A percentile compares a stretch with the other conserved stretches of the same genome.
Evolutionary conservation across 2,329 filamentous ascomycete species (phyloP).

Genomic region (Pseudogymnoascus sp.): DNA sequence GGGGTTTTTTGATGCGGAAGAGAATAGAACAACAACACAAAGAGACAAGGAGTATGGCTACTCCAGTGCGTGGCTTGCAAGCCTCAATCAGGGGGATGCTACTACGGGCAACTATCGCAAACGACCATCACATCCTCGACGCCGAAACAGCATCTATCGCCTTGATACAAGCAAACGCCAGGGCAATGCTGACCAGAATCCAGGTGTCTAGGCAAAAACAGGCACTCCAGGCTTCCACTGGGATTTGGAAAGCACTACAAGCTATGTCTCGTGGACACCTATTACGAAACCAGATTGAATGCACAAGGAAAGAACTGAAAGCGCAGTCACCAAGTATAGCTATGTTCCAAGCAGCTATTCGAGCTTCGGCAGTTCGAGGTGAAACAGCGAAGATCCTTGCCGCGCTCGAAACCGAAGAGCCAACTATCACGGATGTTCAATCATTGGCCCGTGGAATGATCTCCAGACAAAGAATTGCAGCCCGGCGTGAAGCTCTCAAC

Average conservation of each 20-base stretch:
- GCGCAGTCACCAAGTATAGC: conserved; percentile 32
- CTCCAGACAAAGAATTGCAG: conserved; percentile 41
- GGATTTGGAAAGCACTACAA: conserved; percentile 43
- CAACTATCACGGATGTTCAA: conserved; percentile 45
- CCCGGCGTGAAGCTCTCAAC: conserved; percentile 47
- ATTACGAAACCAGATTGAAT: conserved; percentile 37
- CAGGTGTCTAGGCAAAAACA: conserved; percentile 44
- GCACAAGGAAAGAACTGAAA: conserved; percentile 46
- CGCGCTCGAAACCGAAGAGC: conserved; percentile 38
- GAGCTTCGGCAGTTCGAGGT: conserved; percentile 47
- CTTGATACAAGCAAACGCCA: conserved; percentile 56
- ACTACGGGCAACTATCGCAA: conserved; percentile 45
- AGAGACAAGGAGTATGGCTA: conserved; percentile 44
- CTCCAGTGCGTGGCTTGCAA: conserved; percentile 52
- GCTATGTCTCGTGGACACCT: conserved; percentile 35
- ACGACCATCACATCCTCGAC: conserved; percentile 29
- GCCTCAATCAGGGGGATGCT: conserved; percentile 60
- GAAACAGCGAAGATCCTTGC: conserved; percentile 41
- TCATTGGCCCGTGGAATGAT: conserved; percentile 54
- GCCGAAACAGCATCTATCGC: conserved; percentile 41
- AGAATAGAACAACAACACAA: conserved; percentile 38
- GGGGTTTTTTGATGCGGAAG: conserved; percentile 58
- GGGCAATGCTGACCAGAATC: conserved; percentile 52
- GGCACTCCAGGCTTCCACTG: conserved; percentile 41
- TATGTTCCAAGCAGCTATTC: conserved; percentile 30